Conservation (phyloP, 257 asterid species). For the Solanum corneliomulleri region DNA sequence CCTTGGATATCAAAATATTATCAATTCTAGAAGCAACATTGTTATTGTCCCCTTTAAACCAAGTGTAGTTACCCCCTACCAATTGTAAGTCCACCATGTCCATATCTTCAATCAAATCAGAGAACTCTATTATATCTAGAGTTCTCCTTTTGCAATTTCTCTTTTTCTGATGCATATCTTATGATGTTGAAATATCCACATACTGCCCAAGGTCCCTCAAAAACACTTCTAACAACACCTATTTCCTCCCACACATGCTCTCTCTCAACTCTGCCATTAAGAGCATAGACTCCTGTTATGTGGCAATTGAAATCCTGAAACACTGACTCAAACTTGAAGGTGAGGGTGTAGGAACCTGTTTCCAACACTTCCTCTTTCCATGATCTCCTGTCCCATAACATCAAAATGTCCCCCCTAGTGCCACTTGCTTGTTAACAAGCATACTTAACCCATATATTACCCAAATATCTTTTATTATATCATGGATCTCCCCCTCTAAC, state of each 20-base stretch:
- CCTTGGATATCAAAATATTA: no score
- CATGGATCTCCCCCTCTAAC: neutral
- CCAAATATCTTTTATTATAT: neutral
- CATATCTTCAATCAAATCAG: no score
- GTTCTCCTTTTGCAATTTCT: no score
- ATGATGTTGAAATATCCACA: neutral
- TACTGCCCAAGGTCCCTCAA: neutral
- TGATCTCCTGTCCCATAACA: neutral
- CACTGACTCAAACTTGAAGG: neutral
- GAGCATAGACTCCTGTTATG: neutral
- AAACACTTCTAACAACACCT: neutral
- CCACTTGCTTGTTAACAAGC: neutral
- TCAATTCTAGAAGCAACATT: no score
- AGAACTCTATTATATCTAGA: no score
- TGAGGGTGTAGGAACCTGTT: neutral
- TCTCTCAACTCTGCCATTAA: neutral
- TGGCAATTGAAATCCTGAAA: neutral
- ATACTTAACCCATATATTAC: neutral
- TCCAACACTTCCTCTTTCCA: neutral
- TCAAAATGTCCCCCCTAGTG: neutral
- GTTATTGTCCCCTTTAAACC: no score
- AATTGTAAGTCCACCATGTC: no score
- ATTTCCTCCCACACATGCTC: neutral
- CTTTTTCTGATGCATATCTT: neutral
- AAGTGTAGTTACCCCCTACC: no score